Evolutionary conservation across 2,329 filamentous ascomycete species (phyloP).

Genomic region (Clonostachys byssicola): DNA sequence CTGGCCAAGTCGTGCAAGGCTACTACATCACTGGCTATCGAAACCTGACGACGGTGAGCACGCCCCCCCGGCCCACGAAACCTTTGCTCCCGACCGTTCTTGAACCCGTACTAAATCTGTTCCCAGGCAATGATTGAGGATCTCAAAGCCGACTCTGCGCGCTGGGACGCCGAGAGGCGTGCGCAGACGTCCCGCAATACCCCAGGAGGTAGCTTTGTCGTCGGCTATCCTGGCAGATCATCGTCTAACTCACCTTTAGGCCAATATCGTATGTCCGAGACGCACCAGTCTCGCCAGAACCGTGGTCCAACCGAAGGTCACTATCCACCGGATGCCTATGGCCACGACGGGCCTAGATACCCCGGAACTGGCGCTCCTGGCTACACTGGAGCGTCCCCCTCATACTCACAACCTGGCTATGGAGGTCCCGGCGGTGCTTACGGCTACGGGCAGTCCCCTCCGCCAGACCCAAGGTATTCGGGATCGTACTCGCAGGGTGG

Average conservation of each 20-base stretch:
- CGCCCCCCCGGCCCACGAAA: not conserved
- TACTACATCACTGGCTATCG: constrained; percentile 78
- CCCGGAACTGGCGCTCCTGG: constrained; percentile 44
- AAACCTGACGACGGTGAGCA: constrained; percentile 68
- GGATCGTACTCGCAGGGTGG: constrained; percentile 13
- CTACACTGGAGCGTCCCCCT: constrained; percentile 39
- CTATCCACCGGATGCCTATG: constrained; percentile 26
- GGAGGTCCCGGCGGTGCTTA: constrained; percentile 20
- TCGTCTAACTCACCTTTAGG: constrained; percentile 56
- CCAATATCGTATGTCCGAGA: constrained; percentile 53
- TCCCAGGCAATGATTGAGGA: constrained; percentile 58
- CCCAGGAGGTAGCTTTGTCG: constrained; percentile 52
- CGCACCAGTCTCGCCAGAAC: constrained; percentile 41
- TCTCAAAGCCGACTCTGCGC: constrained; percentile 56
- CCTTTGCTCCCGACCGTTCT: not conserved
- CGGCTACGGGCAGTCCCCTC: constrained; percentile 13
- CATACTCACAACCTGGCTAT: constrained; percentile 22
- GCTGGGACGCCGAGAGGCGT: constrained; percentile 58
- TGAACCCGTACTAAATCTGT: constrained; percentile 2
- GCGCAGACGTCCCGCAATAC: constrained; percentile 48
- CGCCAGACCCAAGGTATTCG: constrained; percentile 25
- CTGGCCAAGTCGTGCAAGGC: constrained; percentile 59
- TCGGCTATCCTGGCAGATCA: constrained; percentile 40
- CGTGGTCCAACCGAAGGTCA: constrained; percentile 38
- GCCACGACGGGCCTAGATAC: constrained; percentile 35